A percentile compares a stretch with the other conserved stretches of the same genome.
phyloP scores from a whole-genome alignment of 371 early-diverging fungal species.

The Apophysomyces elegans region DNA sequence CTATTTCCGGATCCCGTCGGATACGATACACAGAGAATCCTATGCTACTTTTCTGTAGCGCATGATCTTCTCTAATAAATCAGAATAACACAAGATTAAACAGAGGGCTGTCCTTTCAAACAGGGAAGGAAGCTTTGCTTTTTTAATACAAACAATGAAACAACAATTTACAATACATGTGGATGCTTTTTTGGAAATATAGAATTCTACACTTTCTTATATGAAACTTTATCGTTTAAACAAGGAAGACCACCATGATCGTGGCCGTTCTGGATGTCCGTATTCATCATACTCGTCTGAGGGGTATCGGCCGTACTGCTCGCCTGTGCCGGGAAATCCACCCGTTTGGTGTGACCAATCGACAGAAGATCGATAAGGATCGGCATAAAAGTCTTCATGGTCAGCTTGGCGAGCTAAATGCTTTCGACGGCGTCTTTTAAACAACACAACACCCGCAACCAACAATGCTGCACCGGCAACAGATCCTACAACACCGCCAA shows the following conservation, averaged over 20 bases:
- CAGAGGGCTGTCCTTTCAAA: too few species aligned
- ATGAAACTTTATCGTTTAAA: not conserved
- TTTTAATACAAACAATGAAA: too few species aligned
- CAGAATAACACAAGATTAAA: too few species aligned
- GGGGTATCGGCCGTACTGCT: not conserved
- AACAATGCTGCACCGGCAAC: not conserved
- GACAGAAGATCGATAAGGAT: slow-evolving; percentile 12
- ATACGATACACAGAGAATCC: too few species aligned
- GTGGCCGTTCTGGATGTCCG: not conserved
- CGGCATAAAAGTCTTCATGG: slow-evolving; percentile 17
- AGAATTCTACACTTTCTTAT: not conserved
- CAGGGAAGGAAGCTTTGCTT: too few species aligned
- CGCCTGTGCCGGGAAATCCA: not conserved
- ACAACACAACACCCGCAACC: not conserved
- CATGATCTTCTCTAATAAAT: too few species aligned
- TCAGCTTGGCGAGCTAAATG: slow-evolving; percentile 9
- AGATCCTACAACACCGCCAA: not conserved
- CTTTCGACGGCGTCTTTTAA: slow-evolving; percentile 9
- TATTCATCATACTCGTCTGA: slow-evolving; percentile 5
- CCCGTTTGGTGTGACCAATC: slow-evolving; percentile 7
- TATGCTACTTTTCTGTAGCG: too few species aligned
- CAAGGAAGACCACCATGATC: slow-evolving; percentile 2
- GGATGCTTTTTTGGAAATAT: not conserved
- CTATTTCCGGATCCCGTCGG: too few species aligned
- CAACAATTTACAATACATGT: slow-evolving; percentile 1